These are phyloP conservation scores for Debaryomyces hansenii DNA, from an alignment of 805 yeast genomes.

Conservation along the genomic window DNA sequence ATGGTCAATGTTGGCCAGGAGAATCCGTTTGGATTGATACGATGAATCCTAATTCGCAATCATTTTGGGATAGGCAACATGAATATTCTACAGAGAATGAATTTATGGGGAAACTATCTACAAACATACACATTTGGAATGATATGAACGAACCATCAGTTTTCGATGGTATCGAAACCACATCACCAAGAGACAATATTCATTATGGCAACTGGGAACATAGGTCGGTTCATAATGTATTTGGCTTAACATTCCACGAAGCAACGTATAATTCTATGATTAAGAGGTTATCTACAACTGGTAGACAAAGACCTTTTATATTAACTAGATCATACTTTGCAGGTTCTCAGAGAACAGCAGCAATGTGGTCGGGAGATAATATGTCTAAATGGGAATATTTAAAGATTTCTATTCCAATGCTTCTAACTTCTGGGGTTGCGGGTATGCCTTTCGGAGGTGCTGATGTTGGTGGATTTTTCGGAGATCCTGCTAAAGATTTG, in stretches of 20 bases:
- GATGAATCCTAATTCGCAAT: conserved; percentile 59
- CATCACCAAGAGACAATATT: conserved; percentile 77
- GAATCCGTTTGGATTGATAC: conserved; percentile 93
- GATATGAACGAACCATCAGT: conserved; percentile 98
- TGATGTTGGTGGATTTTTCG: conserved; percentile 96
- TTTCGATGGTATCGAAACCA: conserved; percentile 91
- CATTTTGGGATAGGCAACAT: conserved; percentile 61
- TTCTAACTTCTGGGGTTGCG: conserved; percentile 73
- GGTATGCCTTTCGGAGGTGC: conserved; percentile 95
- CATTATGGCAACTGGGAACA: conserved; percentile 87
- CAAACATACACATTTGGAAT: conserved; percentile 87
- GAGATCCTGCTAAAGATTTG: conserved; percentile 80
- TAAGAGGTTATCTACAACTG: conserved; percentile 44
- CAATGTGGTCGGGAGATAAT: conserved; percentile 98
- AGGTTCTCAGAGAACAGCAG: conserved; percentile 89
- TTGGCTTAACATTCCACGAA: conserved; percentile 78
- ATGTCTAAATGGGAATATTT: conserved; percentile 90
- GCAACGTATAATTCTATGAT: conserved; percentile 70
- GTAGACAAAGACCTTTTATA: conserved; percentile 74
- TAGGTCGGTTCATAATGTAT: conserved; percentile 85
- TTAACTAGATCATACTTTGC: conserved; percentile 84
- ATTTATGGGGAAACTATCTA: conserved; percentile 47
- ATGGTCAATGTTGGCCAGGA: conserved; percentile 98
- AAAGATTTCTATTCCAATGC: conserved; percentile 80
- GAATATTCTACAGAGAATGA: conserved; percentile 39